Evolutionary conservation across 2,329 filamentous ascomycete genomes (phyloP), one percentile per base, ranked within the genome.

Genomic region (Orbilia oligospora): DNA sequence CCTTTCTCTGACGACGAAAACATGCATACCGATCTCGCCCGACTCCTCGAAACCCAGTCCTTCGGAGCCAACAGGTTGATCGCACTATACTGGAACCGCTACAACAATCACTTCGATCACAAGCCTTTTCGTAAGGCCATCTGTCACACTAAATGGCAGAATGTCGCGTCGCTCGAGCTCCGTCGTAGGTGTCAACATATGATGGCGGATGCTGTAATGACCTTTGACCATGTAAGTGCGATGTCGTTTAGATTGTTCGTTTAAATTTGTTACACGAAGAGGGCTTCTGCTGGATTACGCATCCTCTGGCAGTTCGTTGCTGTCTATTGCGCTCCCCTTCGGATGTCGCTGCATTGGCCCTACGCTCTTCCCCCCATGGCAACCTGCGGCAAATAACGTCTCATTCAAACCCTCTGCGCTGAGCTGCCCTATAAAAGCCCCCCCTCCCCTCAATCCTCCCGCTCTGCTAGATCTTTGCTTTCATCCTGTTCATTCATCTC

Each of bases 61-160:
- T 77, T 67, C 18, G 44, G 22, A 2, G 53, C 46, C 10, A 67
- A 53, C 30, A 55, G 44, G 3, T 30, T 77, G 0, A 18, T 77
- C 5, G 73, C 58, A 1, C n/a, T 77, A n/a, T 49, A 71, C 6
- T 33, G 41, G 14, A 38, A 41, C 9, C 61, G 24, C n/a, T 1
- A 14, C 36, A 12, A 3, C 5, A 18, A 10, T 4, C 3, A 38
- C 0, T 2, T 12, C 4, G 51, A 58, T 5, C 36, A 22, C 24
- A 77, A 77, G n/a, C 20, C 51, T 2, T 49, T 77, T 24, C 67
- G 67, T 0, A 61, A 46, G 44, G 49, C 41, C 18, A 58, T 77
- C 20, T 49, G 30, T 36, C 73, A 77, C 41, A 67, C 73, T 5
- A 71, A 71, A 22, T 77, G 73, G 73, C 73, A 77, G 38, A 77